Evolutionary conservation across 139 green algal species (phyloP), one percentile per base, ranked within the genome.

Genomic region (Chlorella ohadii): DNA sequence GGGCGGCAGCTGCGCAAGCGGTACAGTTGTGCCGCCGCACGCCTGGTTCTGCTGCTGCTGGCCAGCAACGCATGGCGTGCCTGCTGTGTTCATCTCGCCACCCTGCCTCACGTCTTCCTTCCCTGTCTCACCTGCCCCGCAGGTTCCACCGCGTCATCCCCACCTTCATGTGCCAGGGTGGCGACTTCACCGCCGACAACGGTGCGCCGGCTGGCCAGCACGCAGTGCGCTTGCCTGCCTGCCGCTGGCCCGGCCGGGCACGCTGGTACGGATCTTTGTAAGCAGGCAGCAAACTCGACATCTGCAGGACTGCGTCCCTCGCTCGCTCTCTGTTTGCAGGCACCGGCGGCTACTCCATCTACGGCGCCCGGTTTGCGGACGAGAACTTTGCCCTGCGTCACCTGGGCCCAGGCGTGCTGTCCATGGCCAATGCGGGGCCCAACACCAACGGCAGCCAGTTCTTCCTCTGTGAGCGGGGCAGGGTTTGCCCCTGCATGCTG

Each of bases 271-370:
- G n/a, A n/a, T n/a, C n/a, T n/a, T n/a, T n/a, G n/a, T n/a, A n/a
- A n/a, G n/a, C n/a, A n/a, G n/a, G n/a, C n/a, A n/a, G n/a, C n/a
- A n/a, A n/a, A n/a, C n/a, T n/a, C n/a, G n/a, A n/a, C n/a, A n/a
- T n/a, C n/a, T n/a, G n/a, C n/a, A n/a, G n/a, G n/a, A n/a, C n/a
- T n/a, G n/a, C n/a, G n/a, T n/a, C n/a, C n/a, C n/a, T n/a, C n/a
- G n/a, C n/a, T n/a, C n/a, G n/a, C n/a, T n/a, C 44, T 51, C 44
- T 28, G 28, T 16, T 22, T 36, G 63, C 63, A 41, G 95, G 95
- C 64, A 95, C 89, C 3, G 95, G 96, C 39, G 96, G 96, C 65
- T 90, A 96, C 85, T 95, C 87, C 72, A 97, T 98, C 90, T 98
- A 98, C 83, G 84, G 84, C 57, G 67, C 47, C 16, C 70, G 70